These are phyloP conservation scores for Fusarium lyarnte DNA, from an alignment of 2,329 filamentous ascomycete species.

Conservation along the genomic window DNA sequence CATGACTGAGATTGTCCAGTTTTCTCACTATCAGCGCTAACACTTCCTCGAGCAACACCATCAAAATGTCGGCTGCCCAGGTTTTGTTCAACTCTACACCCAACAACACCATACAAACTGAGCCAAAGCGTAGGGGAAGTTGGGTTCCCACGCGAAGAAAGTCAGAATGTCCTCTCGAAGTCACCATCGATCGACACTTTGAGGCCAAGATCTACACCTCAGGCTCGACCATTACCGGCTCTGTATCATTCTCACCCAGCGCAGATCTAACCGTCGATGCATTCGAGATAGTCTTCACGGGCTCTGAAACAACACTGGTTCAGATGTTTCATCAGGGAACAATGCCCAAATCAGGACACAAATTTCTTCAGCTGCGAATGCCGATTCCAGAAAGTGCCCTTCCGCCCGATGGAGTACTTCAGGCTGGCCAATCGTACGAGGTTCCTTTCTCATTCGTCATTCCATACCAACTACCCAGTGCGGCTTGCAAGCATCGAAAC, in stretches of 20 bases:
- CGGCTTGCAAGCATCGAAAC: constrained; percentile 19
- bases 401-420: not conserved
- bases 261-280: constrained; percentile 18
- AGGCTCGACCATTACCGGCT: constrained; percentile 27
- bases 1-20: not conserved
- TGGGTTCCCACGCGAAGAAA: constrained; percentile 18
- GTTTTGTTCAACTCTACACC: constrained; percentile 9
- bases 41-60: not conserved
- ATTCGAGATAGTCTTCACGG: constrained; percentile 20
- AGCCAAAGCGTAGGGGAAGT: constrained; percentile 20
- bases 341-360: constrained; percentile 17
- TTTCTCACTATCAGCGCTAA: no score
- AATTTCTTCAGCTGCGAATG: constrained; percentile 30
- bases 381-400: constrained; percentile 16
- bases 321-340: constrained; percentile 28
- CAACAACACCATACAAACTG: not conserved
- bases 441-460: constrained; percentile 36
- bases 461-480: constrained; percentile 29
- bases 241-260: constrained; percentile 1
- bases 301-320: not conserved
- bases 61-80: constrained; percentile 7
- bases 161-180: constrained; percentile 18
- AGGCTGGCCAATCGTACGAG: constrained; percentile 9
- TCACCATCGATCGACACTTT: constrained; percentile 31
- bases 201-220: constrained; percentile 34